A percentile compares a stretch with the other conserved stretches of the same genome.
phyloP scores from a whole-genome alignment of 495 filamentous ascomycete genomes.

The Filosporella fistucella region DNA sequence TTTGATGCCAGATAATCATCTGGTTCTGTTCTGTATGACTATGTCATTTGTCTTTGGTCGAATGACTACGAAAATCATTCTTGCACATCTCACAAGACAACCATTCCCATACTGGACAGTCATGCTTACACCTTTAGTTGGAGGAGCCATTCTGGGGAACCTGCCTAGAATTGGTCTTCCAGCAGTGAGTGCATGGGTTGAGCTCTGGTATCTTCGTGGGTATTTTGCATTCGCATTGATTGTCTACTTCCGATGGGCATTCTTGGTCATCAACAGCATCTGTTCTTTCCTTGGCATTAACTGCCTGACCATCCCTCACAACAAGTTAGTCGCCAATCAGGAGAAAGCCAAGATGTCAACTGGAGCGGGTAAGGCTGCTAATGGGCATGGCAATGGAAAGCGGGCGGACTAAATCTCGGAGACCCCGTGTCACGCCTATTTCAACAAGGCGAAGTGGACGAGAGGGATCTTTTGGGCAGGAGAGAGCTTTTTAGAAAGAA shows the following conservation, averaged over 20 bases:
- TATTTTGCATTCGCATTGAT: constrained; percentile 79
- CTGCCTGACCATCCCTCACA: constrained; percentile 79
- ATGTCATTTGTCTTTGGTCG: constrained; percentile 98
- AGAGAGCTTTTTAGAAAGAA: too few species aligned
- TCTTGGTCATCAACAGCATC: constrained; percentile 85
- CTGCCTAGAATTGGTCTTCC: constrained; percentile 74
- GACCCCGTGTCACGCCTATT: neutral
- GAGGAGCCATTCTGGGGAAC: constrained; percentile 79
- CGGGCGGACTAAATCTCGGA: constrained; percentile 18
- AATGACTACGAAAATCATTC: constrained; percentile 99
- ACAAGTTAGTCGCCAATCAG: constrained; percentile 41
- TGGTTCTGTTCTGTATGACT: constrained; percentile 88
- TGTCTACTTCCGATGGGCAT: constrained; percentile 89
- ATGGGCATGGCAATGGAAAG: constrained; percentile 15
- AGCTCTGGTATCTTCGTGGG: constrained; percentile 74
- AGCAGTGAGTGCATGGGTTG: constrained; percentile 49
- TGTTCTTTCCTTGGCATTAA: constrained; percentile 90
- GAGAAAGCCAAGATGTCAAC: constrained; percentile 15
- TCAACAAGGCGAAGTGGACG: neutral
- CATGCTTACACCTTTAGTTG: constrained; percentile 78
- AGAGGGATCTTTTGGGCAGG: too few species aligned
- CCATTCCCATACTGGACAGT: constrained; percentile 97
- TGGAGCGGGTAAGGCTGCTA: constrained; percentile 8
- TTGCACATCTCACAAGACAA: constrained; percentile 88
- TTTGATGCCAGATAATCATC: constrained; percentile 71